Conservation (phyloP, 2,329 filamentous ascomycete genomes). For the Nakataea oryzae region DNA sequence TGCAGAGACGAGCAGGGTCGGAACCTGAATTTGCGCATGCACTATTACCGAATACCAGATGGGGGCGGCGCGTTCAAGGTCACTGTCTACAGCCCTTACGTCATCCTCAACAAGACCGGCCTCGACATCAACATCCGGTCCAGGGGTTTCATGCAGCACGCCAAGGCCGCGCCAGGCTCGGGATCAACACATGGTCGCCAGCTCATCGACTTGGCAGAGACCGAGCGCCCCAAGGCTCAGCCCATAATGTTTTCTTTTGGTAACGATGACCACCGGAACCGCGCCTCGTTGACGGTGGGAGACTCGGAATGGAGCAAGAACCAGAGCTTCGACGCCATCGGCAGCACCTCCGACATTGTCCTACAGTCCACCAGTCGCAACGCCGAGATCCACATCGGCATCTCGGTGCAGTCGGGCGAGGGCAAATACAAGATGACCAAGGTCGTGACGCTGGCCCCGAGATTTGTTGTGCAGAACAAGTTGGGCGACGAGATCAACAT, state of each 20-base stretch:
- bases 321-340: slow-evolving; percentile 95
- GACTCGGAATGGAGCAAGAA: slow-evolving; percentile 95
- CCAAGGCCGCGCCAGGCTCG: slow-evolving; percentile 52
- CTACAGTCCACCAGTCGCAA: slow-evolving; percentile 60
- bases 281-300: slow-evolving; percentile 76
- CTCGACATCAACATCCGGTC: slow-evolving; percentile 78
- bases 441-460: slow-evolving; percentile 82
- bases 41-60: slow-evolving; percentile 84
- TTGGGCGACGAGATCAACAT: slow-evolving; percentile 81
- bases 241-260: slow-evolving; percentile 96
- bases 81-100: slow-evolving; percentile 88
- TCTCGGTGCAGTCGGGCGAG: slow-evolving; percentile 81
- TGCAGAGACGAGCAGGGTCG: slow-evolving; percentile 80
- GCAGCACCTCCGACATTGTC: slow-evolving; percentile 81
- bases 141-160: slow-evolving; percentile 78
- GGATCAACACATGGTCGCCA: slow-evolving; percentile 2
- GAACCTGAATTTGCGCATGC: slow-evolving; percentile 69
- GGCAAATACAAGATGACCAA: slow-evolving; percentile 98
- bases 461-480: slow-evolving; percentile 91
- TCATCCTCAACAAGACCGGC: slow-evolving; percentile 91
- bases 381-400: slow-evolving; percentile 82
- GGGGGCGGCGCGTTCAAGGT: slow-evolving; percentile 95
- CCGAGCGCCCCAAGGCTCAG: slow-evolving; percentile 56
- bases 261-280: slow-evolving; percentile 82
- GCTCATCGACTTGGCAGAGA: slow-evolving; percentile 33